Evolutionary conservation across 441 rosid species (phyloP), one percentile per base, ranked within the genome.

Genomic region (Populus hybrid): DNA sequence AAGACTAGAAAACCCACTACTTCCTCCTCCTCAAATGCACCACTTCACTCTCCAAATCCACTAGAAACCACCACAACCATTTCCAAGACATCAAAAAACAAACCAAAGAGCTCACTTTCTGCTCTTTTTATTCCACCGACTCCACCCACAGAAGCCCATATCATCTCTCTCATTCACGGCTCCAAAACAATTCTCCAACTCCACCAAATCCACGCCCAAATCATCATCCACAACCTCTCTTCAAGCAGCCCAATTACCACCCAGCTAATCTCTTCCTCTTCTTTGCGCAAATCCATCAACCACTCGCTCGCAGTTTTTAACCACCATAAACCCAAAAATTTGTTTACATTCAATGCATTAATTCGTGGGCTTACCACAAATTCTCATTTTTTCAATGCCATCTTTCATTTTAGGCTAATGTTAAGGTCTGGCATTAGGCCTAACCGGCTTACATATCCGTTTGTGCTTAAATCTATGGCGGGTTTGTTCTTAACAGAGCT

Each of bases 151-250:
- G 88, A 86, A 79, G 66, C 84, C 82, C 86, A 84, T 61, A 78
- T 87, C 83, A 71, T 86, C 64, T 84, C 87, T 74, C 86, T 89
- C 67, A 83, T 87, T 66, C 90, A 88, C 78, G 38, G 82, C 12
- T 79, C 89, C 32, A 81, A 83, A 76, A 79, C 87, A 72, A 77
- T 67, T 70, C 75, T 70, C 42, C 78, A 83, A 38, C 89, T 92
- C 85, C 85, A 84, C 77, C 89, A 84, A 81, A 87, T 88, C 76
- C 89, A 89, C 78, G 87, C 92, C 67, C 92, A 87, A 69, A 81
- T 89, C 84, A 70, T 89, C 82, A 89, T 85, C 77, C 84, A 67
- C 71, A 71, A 61, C 34, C 78, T 86, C 69, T 83, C 86, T 24
- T 76, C 81, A 42, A 89, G 90, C 75, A 85, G 89, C 81, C 73